phyloP scores from a whole-genome alignment of 2,329 filamentous ascomycete genomes.

The Cercospora sp. region DNA sequence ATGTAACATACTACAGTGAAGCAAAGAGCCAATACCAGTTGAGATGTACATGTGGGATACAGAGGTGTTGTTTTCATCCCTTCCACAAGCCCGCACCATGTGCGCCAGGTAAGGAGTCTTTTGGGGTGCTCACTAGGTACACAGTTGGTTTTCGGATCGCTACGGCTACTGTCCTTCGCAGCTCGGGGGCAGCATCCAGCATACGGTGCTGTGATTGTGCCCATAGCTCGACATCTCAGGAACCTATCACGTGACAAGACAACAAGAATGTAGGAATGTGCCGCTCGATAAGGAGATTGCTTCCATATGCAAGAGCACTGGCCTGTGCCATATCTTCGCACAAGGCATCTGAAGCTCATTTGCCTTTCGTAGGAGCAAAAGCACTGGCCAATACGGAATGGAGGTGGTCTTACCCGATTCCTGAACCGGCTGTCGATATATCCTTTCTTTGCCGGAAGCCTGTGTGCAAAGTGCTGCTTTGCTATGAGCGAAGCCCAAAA shows the following conservation, averaged over 20 bases:
- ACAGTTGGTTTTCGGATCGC: background rate
- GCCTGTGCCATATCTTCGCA: background rate
- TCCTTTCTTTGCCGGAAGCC: background rate
- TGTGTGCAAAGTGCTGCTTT: too few relatives aligned
- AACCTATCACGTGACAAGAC: background rate
- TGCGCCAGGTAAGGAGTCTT: background rate
- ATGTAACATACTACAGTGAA: constrained; percentile 21
- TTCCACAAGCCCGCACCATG: background rate
- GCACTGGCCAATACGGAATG: background rate
- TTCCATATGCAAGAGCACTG: background rate
- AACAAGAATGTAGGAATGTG: background rate
- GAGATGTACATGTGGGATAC: constrained; percentile 14
- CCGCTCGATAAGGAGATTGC: background rate
- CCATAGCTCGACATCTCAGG: background rate
- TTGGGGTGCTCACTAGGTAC: background rate
- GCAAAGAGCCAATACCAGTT: constrained; percentile 20
- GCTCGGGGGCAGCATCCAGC: background rate
- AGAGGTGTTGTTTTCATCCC: background rate
- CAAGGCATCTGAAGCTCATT: background rate
- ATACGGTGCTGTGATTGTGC: too few relatives aligned
- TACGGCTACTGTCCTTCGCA: background rate
- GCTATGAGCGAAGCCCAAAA: too few relatives aligned
- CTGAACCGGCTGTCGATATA: background rate
- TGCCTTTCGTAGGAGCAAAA: background rate
- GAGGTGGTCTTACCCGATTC: background rate